Evolutionary conservation across 2,329 filamentous ascomycete genomes (phyloP), one percentile per base, ranked within the genome.

Genomic region (Claviceps sp.): DNA sequence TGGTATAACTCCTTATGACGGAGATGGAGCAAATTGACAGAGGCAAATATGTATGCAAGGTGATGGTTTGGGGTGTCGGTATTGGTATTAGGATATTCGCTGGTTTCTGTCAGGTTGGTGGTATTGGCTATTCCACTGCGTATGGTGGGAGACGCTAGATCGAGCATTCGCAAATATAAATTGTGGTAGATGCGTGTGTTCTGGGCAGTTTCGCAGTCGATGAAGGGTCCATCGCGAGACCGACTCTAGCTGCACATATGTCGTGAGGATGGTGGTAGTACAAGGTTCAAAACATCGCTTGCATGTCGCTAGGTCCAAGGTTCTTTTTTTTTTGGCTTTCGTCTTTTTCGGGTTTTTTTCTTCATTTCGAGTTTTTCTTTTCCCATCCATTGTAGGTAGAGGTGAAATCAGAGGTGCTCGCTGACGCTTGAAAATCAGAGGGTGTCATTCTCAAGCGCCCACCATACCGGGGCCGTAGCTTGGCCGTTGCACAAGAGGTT

Each of bases 401-500:
- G 7, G 14, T 5, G 7, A n/a, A 8, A n/a, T 9, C n/a, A 11
- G 44, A 24, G 41, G 7, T 34, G 9, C 30, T 34, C 9, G 30
- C 30, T 34, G 9, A 34, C 30, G 30, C 3, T 11, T 16, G 4
- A 24, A 45, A 6, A 18, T 6, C 43, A 30, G 43, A 4, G 9
- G 24, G 6, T 8, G 30, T 9, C 11, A 6, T 1, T 45, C 43
- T 71, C 72, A 82, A 62, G 73, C 77, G 54, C 75, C 75, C 53
- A 78, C 74, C 72, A 79, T 78, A 51, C 77, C 77, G 52, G 77
- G 73, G 30, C 78, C 76, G 59, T 80, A 81, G 62, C 72, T 75
- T 60, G 74, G 70, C 54, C 76, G 72, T 49, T 73, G 73, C 58
- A 72, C 68, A 48, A 68, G 66, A 11, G 71, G 65, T 52, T 70